phyloP scores from a whole-genome alignment of 2,329 filamentous ascomycete genomes.

The Ophioceras dolichostomum region DNA sequence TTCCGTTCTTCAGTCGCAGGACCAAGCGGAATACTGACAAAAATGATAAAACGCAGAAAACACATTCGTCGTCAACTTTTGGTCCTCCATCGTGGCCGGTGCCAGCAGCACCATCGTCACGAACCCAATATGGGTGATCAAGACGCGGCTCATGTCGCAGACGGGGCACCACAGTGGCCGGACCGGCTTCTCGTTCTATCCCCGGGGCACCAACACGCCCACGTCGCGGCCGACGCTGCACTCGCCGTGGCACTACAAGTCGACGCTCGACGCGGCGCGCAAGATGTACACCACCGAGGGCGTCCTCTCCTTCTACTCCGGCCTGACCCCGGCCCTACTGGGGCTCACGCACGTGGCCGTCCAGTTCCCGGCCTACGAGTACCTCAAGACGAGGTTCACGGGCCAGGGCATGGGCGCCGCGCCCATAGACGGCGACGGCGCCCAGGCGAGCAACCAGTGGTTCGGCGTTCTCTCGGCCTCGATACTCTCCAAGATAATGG shows the following conservation, averaged over 20 bases:
- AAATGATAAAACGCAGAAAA: no score
- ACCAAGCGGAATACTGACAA: neutral
- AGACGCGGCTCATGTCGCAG: constrained; percentile 96
- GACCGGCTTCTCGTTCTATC: constrained; percentile 30
- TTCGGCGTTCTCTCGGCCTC: constrained; percentile 77
- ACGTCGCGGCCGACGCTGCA: constrained; percentile 42
- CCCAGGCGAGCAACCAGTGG: constrained; percentile 52
- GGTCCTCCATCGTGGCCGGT: constrained; percentile 82
- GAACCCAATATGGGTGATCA: constrained; percentile 99
- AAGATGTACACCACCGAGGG: constrained; percentile 96
- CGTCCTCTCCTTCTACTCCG: constrained; percentile 84
- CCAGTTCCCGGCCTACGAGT: constrained; percentile 94
- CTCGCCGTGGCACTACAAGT: constrained; percentile 82
- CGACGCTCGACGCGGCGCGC: constrained; percentile 78
- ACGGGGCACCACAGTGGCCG: constrained; percentile 34
- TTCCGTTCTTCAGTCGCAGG: no score
- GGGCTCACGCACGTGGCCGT: constrained; percentile 93
- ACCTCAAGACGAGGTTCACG: constrained; percentile 80
- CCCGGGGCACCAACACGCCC: constrained; percentile 38
- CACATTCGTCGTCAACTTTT: constrained; percentile 67
- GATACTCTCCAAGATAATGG: constrained; percentile 86
- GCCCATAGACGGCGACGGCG: constrained; percentile 34
- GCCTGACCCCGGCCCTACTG: constrained; percentile 80
- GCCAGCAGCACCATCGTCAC: constrained; percentile 88
- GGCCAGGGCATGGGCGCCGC: constrained; percentile 76